Evolutionary conservation across 2,329 filamentous ascomycete species (phyloP).

Genomic region (Verticillium tricorpus): DNA sequence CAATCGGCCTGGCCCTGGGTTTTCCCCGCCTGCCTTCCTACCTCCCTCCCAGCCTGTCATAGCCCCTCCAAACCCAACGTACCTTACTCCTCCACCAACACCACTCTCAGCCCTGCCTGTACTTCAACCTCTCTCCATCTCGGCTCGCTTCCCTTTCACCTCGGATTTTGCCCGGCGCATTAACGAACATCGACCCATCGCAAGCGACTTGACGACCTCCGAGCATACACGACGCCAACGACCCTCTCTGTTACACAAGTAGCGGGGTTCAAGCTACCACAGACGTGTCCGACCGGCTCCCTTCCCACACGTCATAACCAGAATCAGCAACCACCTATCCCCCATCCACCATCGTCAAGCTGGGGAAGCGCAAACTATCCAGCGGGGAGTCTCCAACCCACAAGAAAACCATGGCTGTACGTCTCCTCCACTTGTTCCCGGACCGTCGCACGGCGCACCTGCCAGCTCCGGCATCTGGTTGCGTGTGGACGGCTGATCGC

Average conservation of each 20-base stretch:
- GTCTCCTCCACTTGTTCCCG: constrained; percentile 21
- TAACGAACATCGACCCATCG: background rate
- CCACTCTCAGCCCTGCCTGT: background rate
- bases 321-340: constrained; percentile 1
- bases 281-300: background rate
- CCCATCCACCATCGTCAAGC: constrained; percentile 35
- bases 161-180: background rate
- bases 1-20: background rate
- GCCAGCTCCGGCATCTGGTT: background rate
- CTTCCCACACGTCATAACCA: constrained; percentile 14
- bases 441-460: too few species aligned
- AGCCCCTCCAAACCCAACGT: background rate
- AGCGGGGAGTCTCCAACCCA: constrained; percentile 52
- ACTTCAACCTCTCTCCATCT: background rate
- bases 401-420: constrained; percentile 60
- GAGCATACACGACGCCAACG: background rate
- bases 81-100: background rate
- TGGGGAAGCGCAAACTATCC: constrained; percentile 66
- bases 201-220: background rate
- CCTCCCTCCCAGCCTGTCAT: background rate
- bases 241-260: background rate
- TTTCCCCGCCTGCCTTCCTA: background rate
- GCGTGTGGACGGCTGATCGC: background rate
- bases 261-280: constrained; percentile 32
- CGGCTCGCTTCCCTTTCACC: background rate